Base-by-base conservation (phyloP, 1,284 basidiomycete genomes). In the Ganoderma leucocontextum region DNA sequence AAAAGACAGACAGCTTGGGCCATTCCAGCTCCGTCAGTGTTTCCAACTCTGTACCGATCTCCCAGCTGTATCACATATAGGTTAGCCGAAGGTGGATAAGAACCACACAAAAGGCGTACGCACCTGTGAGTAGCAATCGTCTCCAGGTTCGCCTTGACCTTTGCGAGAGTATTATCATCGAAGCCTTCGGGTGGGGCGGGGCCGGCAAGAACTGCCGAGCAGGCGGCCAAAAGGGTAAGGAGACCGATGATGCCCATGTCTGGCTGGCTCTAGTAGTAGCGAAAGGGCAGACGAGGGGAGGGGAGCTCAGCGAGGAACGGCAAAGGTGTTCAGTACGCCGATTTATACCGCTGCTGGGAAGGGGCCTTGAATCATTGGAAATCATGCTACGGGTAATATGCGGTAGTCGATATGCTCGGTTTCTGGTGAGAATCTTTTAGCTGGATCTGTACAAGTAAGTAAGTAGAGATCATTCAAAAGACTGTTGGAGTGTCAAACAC, bases 21-120 rank as follows among this genome's bases (percentile, higher is more conserved):
- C 86, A 87, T 35, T 85, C 84, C 58, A 86, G 80, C 78, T 94
- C 91, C 38, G 87, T 82, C 52, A 92, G 77, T 9, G 92, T 89
- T 77, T 93, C 83, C 12, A 88, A 80, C 60, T 86, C 84, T 15
- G 90, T 89, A 6, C 92, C 92, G 63, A 90, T 80, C 75, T 94
- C 92, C 92, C 92, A 93, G 72, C 89, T 91, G 36, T 19, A 38
- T 25, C 19, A 36, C 42, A 39, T 12, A 61, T 5, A 53, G 25
- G 17, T 39, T 25, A 29, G 47, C 25, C 15, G 12, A 5, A n/a
- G 22, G 9, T 25, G 9, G n/a, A n/a, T 4, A 19, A 19, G 22
- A 52, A 22, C 25, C 38, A 60, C 13, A 39, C n/a, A 17, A 22
- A 22, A 33, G 29, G 36, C 62, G n/a, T 29, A 53, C 74, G 47